These are phyloP conservation scores for Penicillium alfredii DNA, from an alignment of 495 filamentous ascomycete genomes.

Conservation along the genomic window DNA sequence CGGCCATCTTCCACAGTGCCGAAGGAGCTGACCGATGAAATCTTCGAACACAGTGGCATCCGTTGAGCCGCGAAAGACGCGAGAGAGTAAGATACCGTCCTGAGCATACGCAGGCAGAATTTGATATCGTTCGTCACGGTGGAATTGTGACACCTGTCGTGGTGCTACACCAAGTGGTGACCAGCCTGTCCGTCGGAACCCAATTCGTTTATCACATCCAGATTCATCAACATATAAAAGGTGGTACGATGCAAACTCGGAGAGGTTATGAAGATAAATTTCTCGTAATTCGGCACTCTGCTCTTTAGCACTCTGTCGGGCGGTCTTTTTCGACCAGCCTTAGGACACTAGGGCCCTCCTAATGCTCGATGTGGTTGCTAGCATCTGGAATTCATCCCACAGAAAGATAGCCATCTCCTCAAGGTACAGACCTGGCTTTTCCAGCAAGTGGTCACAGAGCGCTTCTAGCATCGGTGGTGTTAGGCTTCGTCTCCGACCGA, in stretches of 20 bases:
- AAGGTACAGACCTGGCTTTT: constrained; percentile 8
- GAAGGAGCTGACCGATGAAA: constrained; percentile 34
- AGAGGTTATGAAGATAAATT: constrained; percentile 28
- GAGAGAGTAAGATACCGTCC: constrained; percentile 23
- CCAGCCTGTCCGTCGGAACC: constrained; percentile 21
- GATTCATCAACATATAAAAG: constrained; percentile 25
- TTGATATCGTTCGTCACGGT: constrained; percentile 28
- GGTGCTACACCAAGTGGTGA: constrained; percentile 24
- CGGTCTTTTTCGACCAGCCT: constrained; percentile 10
- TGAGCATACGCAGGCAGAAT: constrained; percentile 33
- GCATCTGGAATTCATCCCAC: constrained; percentile 10
- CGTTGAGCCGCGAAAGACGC: constrained; percentile 29
- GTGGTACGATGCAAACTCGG: constrained; percentile 23
- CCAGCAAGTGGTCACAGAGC: not conserved
- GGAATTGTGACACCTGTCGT: constrained; percentile 21
- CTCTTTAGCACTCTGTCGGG: constrained; percentile 19
- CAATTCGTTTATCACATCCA: constrained; percentile 24
- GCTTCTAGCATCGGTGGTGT: not conserved
- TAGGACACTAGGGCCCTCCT: constrained; percentile 4
- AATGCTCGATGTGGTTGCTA: constrained; percentile 4
- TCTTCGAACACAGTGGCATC: constrained; percentile 32
- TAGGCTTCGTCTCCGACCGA: not conserved
- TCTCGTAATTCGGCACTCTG: constrained; percentile 30
- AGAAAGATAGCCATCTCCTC: constrained; percentile 16
- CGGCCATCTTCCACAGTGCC: constrained; percentile 27